Conservation (phyloP, 495 filamentous ascomycete genomes). For the Lophiotrema nucula region DNA sequence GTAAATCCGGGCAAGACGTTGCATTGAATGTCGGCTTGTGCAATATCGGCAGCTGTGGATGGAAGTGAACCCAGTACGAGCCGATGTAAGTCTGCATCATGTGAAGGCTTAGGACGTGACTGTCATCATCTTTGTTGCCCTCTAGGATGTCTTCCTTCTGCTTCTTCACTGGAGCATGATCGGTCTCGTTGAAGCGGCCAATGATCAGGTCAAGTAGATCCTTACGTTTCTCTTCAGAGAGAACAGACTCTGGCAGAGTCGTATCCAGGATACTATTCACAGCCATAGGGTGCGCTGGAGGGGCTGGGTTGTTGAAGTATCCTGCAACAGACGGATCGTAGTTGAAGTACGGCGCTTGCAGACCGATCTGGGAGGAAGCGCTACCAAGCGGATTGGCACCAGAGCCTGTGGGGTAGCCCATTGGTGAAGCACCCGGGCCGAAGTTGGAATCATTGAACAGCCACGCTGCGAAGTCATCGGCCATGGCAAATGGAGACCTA, state of each 20-base stretch:
- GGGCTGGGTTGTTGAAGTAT: slow-evolving; percentile 33
- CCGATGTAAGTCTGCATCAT: slow-evolving; percentile 96
- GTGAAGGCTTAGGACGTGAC: slow-evolving; percentile 78
- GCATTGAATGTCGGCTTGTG: slow-evolving; percentile 92
- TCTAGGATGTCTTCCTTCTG: slow-evolving; percentile 77
- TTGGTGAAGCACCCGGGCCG: slow-evolving; percentile 28
- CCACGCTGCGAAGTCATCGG: slow-evolving; percentile 89
- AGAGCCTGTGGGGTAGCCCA: slow-evolving; percentile 23
- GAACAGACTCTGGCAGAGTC: slow-evolving; percentile 66
- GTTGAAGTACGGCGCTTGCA: slow-evolving; percentile 39
- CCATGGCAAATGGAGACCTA: slow-evolving; percentile 83
- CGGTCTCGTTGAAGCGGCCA: slow-evolving; percentile 75
- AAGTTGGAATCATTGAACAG: slow-evolving; percentile 69
- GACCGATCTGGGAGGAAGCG: slow-evolving; percentile 28
- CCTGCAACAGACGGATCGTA: slow-evolving; percentile 35
- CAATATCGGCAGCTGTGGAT: slow-evolving; percentile 89
- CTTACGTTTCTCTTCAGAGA: slow-evolving; percentile 85
- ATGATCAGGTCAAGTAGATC: slow-evolving; percentile 84
- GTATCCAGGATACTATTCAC: slow-evolving; percentile 88
- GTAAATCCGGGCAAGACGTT: slow-evolving; percentile 76
- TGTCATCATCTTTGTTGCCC: slow-evolving; percentile 68
- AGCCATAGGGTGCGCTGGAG: slow-evolving; percentile 77
- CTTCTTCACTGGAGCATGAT: slow-evolving; percentile 68
- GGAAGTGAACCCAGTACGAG: slow-evolving; percentile 93
- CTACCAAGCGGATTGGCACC: slow-evolving; percentile 3